A percentile compares a stretch with the other conserved stretches of the same genome.
Conservation (phyloP, 2,329 filamentous ascomycete genomes). For the Monosporascus sp. region DNA sequence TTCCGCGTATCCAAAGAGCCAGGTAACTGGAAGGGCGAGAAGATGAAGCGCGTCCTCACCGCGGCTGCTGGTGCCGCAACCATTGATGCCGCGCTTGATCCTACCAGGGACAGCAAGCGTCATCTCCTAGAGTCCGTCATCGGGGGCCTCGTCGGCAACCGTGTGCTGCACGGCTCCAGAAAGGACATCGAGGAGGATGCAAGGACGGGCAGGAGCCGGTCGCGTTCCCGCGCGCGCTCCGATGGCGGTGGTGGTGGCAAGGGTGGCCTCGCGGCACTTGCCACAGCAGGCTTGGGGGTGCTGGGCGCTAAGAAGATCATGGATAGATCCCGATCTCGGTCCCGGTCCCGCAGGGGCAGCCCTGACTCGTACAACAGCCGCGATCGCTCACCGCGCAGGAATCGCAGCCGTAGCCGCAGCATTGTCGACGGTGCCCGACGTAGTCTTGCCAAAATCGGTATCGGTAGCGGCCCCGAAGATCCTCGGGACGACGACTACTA, state of each 20-base stretch:
- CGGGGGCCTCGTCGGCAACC: conserved; percentile 81
- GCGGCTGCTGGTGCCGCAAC: conserved; percentile 82
- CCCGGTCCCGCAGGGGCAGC: conserved; percentile 50
- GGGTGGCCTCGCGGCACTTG: conserved; percentile 55
- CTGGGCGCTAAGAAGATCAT: conserved; percentile 57
- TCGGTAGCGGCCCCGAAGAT: conserved; percentile 45
- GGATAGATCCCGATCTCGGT: conserved; percentile 42
- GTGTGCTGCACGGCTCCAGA: conserved; percentile 74
- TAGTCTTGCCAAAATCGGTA: conserved; percentile 55
- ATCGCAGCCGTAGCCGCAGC: conserved; percentile 57
- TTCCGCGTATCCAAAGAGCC: conserved; percentile 86
- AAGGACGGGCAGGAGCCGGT: conserved; percentile 59
- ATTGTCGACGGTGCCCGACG: conserved; percentile 59
- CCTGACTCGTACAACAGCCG: conserved; percentile 42
- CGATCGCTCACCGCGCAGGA: conserved; percentile 34
- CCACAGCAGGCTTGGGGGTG: conserved; percentile 57
- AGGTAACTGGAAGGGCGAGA: conserved; percentile 84
- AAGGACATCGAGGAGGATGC: conserved; percentile 59
- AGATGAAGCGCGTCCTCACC: conserved; percentile 86
- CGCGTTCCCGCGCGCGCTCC: conserved; percentile 61
- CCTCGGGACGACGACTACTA: conserved; percentile 41
- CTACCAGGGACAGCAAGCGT: conserved; percentile 70
- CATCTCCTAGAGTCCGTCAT: conserved; percentile 83
- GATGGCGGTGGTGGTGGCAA: conserved; percentile 40
- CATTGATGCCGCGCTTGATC: conserved; percentile 72